phyloP scores from a whole-genome alignment of 2,329 filamentous ascomycete species.

The Chalaropsis ovoidea region DNA sequence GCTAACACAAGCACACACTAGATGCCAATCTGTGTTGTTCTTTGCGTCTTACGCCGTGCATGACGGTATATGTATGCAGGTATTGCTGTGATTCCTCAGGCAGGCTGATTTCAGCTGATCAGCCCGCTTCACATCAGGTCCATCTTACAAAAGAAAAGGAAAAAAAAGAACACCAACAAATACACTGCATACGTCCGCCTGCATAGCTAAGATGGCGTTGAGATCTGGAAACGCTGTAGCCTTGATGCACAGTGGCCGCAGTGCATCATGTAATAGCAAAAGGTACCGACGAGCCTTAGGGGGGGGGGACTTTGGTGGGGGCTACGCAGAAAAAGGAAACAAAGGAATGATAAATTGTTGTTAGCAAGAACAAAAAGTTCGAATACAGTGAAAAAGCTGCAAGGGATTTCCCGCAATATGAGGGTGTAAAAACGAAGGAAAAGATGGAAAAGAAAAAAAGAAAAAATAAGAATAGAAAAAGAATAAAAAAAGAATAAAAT shows the following conservation, averaged over 20 bases:
- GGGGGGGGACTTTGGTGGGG: background rate
- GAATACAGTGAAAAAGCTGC: background rate
- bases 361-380: conserved; percentile 2
- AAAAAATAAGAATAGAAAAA: too few species aligned
- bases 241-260: conserved; percentile 1
- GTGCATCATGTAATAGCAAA: background rate
- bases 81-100: background rate
- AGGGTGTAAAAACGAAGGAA: background rate
- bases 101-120: conserved; percentile 5
- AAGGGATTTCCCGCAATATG: background rate
- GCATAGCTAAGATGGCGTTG: background rate
- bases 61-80: background rate
- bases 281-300: background rate
- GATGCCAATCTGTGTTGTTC: background rate
- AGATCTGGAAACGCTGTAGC: background rate
- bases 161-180: too few species aligned
- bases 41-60: background rate
- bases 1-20: background rate
- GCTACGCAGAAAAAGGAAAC: background rate
- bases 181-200: background rate
- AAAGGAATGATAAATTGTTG: background rate
- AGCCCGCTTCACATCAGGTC: background rate
- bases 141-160: background rate
- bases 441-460: background rate
- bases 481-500: background rate